phyloP scores from a whole-genome alignment of 495 filamentous ascomycete species.

The Penicillium riverlandense region DNA sequence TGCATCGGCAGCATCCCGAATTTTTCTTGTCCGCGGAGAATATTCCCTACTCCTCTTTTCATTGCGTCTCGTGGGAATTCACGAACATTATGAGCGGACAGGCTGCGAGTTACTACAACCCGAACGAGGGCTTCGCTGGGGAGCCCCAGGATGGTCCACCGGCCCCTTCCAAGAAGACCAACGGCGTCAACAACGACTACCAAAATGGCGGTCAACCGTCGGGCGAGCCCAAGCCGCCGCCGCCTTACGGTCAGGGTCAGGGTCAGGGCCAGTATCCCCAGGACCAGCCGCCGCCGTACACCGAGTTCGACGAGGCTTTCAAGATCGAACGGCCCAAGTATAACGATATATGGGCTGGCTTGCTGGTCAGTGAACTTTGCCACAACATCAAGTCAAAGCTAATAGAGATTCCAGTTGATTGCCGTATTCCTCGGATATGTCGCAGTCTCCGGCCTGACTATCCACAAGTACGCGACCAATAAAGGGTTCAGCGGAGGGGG shows the following conservation, averaged over 20 bases:
- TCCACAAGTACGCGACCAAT: slow-evolving; percentile 66
- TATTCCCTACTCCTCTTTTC: background rate
- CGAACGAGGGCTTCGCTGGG: slow-evolving; percentile 18
- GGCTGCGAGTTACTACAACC: slow-evolving; percentile 35
- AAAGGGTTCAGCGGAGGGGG: slow-evolving; percentile 64
- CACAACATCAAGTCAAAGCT: background rate
- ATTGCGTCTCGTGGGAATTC: background rate
- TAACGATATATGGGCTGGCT: slow-evolving; percentile 81
- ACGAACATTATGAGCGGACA: slow-evolving; percentile 35
- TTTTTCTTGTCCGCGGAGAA: background rate
- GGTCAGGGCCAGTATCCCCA: slow-evolving; percentile 6
- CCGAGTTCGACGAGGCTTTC: slow-evolving; percentile 69
- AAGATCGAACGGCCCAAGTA: slow-evolving; percentile 75
- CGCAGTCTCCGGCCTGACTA: slow-evolving; percentile 66
- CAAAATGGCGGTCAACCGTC: slow-evolving; percentile 13
- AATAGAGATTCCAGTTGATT: slow-evolving; percentile 47
- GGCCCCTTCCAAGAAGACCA: no score
- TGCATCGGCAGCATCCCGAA: slow-evolving; percentile 2
- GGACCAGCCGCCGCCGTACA: slow-evolving; percentile 22
- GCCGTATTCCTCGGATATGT: slow-evolving; percentile 67
- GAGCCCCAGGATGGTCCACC: slow-evolving; percentile 9
- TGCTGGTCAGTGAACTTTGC: slow-evolving; percentile 48
- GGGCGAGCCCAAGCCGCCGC: background rate
- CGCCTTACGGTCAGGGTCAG: background rate
- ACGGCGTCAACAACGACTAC: slow-evolving; percentile 6